A percentile compares a stretch with the other conserved stretches of the same genome.
These are phyloP conservation scores for Solidago caesia DNA, from an alignment of 129 eudicot species.

Conservation along the genomic window DNA sequence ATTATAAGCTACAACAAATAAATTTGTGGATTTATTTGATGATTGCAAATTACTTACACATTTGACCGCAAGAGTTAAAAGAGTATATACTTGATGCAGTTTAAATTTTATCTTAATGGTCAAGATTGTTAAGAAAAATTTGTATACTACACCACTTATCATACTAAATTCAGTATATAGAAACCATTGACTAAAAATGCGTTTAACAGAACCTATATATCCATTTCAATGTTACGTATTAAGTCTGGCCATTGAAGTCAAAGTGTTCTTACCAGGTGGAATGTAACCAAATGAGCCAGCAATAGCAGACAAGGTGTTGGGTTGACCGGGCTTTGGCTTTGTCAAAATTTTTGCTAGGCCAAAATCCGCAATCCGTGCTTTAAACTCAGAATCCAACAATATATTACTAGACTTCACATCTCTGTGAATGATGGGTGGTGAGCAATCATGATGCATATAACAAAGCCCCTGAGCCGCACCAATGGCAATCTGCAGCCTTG, in stretches of 20 bases:
- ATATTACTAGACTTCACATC: slow-evolving; percentile 85
- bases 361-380: slow-evolving; percentile 73
- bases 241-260: slow-evolving; percentile 1
- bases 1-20: background rate
- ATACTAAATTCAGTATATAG: background rate
- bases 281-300: slow-evolving; percentile 88
- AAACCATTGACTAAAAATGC: background rate
- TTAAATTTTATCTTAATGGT: background rate
- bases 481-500: slow-evolving; percentile 61
- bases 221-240: background rate
- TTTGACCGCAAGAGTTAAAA: slow-evolving; percentile 6
- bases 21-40: slow-evolving; percentile 9
- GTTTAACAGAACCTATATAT: slow-evolving; percentile 1
- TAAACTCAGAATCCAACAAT: slow-evolving; percentile 61
- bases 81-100: background rate
- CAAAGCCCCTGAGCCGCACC: slow-evolving; percentile 82
- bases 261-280: slow-evolving; percentile 71
- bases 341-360: slow-evolving; percentile 64
- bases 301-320: slow-evolving; percentile 63
- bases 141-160: background rate
- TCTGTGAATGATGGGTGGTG: slow-evolving; percentile 67
- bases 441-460: slow-evolving; percentile 79
- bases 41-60: background rate
- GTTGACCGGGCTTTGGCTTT: slow-evolving; percentile 52
- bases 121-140: background rate